A percentile compares a stretch with the other conserved stretches of the same genome.
phyloP scores from a whole-genome alignment of 441 rosid genomes.

The Arabidopsis hybrid region DNA sequence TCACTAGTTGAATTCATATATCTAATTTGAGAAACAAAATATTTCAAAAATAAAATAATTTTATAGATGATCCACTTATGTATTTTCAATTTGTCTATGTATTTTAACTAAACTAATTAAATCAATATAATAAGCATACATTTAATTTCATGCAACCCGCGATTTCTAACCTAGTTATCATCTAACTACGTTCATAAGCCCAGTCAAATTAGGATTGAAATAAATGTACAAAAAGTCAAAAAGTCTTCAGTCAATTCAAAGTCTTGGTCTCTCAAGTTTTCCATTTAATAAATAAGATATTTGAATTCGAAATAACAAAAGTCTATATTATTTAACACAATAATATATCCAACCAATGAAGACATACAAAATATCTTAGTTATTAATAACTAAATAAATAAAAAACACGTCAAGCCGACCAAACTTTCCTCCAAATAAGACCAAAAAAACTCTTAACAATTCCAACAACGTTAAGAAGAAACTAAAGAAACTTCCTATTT shows the following conservation, averaged over 20 bases:
- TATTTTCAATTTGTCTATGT: too few species aligned
- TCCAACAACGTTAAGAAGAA: not conserved
- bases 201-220: too few species aligned
- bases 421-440: constrained; percentile 32
- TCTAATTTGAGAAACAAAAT: too few species aligned
- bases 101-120: too few species aligned
- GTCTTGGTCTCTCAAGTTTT: not conserved
- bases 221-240: not conserved
- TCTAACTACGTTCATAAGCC: too few species aligned
- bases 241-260: constrained; percentile 11
- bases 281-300: not conserved
- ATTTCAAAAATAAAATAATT: too few species aligned
- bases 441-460: not conserved
- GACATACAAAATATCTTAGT: not conserved
- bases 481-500: constrained; percentile 27
- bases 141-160: too few species aligned
- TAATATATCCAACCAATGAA: constrained; percentile 1
- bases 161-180: too few species aligned
- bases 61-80: too few species aligned
- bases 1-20: too few species aligned
- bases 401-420: constrained; percentile 6
- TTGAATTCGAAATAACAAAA: constrained; percentile 3
- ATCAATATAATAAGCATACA: too few species aligned
- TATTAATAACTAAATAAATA: not conserved
- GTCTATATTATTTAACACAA: not conserved